Conservation (phyloP, 148 eudicot genomes). For the Diospyros lotus region DNA sequence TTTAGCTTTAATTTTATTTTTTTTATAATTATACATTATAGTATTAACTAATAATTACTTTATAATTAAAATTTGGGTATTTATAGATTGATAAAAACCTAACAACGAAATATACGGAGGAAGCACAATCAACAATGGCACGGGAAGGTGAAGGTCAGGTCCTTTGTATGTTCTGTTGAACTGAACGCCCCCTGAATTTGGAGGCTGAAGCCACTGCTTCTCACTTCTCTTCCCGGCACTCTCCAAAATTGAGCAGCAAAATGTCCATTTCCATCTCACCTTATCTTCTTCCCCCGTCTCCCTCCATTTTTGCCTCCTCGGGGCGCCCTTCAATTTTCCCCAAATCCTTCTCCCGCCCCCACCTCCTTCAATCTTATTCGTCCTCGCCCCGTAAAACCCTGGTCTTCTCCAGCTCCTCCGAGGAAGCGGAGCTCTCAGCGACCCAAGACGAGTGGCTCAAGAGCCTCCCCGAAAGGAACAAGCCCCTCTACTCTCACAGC, state of each 20-base stretch:
- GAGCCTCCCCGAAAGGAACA: conserved; percentile 77
- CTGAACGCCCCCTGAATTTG: too few species aligned
- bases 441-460: conserved; percentile 68
- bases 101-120: too few species aligned
- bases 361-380: not conserved
- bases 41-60: too few species aligned
- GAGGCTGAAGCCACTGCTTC: not conserved
- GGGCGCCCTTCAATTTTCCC: not conserved
- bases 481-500: conserved; percentile 82
- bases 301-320: not conserved
- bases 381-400: conserved; percentile 11
- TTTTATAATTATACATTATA: too few species aligned
- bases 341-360: not conserved
- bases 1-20: too few species aligned
- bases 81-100: too few species aligned
- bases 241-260: not conserved
- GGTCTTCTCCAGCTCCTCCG: conserved; percentile 28
- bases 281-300: not conserved
- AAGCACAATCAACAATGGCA: too few species aligned
- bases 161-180: too few species aligned
- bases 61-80: too few species aligned
- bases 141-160: too few species aligned
- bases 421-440: conserved; percentile 23
- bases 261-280: not conserved
- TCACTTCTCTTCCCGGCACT: not conserved